phyloP scores from a whole-genome alignment of 768 basidiomycete genomes.

The Trametes villosa region DNA sequence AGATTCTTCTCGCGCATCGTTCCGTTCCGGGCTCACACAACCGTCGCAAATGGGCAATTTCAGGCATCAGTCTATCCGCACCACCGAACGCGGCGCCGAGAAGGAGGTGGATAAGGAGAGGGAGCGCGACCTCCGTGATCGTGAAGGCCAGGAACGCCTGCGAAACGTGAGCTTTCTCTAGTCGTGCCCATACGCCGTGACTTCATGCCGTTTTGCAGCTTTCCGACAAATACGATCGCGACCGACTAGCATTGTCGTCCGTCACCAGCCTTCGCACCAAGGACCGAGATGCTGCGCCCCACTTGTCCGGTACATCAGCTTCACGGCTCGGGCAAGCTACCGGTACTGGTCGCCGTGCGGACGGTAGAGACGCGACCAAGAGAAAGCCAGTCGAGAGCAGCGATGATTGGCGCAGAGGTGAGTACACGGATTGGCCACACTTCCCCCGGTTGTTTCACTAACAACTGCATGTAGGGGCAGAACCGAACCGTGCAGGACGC shows the following conservation, averaged over 20 bases:
- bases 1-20: slow-evolving; percentile 63
- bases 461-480: slow-evolving; percentile 45
- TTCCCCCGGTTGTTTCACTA: not conserved
- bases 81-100: slow-evolving; percentile 55
- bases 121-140: slow-evolving; percentile 64
- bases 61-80: slow-evolving; percentile 82
- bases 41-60: slow-evolving; percentile 94
- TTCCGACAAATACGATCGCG: slow-evolving; percentile 87
- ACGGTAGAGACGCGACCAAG: slow-evolving; percentile 62
- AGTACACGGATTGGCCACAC: slow-evolving; percentile 22
- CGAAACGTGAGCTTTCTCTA: slow-evolving; percentile 60
- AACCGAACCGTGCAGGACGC: slow-evolving; percentile 53
- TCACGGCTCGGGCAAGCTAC: slow-evolving; percentile 43
- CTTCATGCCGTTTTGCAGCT: slow-evolving; percentile 52
- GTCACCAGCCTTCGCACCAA: slow-evolving; percentile 55
- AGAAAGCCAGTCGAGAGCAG: slow-evolving; percentile 74
- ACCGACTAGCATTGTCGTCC: slow-evolving; percentile 63
- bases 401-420: slow-evolving; percentile 89
- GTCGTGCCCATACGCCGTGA: not conserved
- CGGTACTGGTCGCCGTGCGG: slow-evolving; percentile 53
- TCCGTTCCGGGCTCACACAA: slow-evolving; percentile 74
- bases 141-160: slow-evolving; percentile 78
- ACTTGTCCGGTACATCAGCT: slow-evolving; percentile 50
- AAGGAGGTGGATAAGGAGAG: slow-evolving; percentile 49
- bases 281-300: slow-evolving; percentile 69